Evolutionary conservation across 1,284 basidiomycete species (phyloP), one percentile per base, ranked within the genome.

Genomic region (Microbotryomycetes sp.): DNA sequence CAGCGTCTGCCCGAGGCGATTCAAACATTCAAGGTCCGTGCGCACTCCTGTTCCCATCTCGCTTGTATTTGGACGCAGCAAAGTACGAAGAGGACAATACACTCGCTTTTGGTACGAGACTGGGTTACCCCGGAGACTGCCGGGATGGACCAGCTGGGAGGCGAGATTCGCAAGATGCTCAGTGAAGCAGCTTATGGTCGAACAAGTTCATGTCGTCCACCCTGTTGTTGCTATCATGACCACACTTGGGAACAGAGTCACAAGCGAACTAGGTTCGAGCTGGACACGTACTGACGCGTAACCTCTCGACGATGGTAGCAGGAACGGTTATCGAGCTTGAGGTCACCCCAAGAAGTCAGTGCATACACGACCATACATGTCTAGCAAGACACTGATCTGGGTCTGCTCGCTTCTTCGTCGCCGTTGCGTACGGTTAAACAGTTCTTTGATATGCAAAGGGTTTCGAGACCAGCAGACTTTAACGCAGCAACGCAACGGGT

Each of bases 371-470:
- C 31, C 2, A 21, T 26, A 2, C 9, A 27, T 30, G 18, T 3
- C n/a, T 4, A 4, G 2, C 47, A 3, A 15, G 15, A 21, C 6
- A 13, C 18, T 5, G 7, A 46, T 57, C 29, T 21, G 29, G 26
- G 26, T n/a, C 3, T 26, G 26, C 52, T 26, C 24, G 28, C 7
- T 6, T 16, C 45, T 3, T 27, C 16, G 18, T 13, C 35, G 35
- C 52, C 23, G 30, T 23, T n/a, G 4, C 15, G n/a, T 45, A 18
- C n/a, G 9, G 45, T 16, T 51, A n/a, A 45, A 21, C 58, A 67
- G 66, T 67, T 67, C 63, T 67, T 67, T 29, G 60, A 67, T 24
- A 52, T 67, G 47, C 62, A 67, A 60, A 59, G 63, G 2, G 57
- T 67, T 0, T 64, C 66, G 21, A 41, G 45, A 52, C 66, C 66